A percentile compares a stretch with the other conserved stretches of the same genome.
Conservation (phyloP, 192 early-diverging fungal genomes). For the Mortierella antarctica region DNA sequence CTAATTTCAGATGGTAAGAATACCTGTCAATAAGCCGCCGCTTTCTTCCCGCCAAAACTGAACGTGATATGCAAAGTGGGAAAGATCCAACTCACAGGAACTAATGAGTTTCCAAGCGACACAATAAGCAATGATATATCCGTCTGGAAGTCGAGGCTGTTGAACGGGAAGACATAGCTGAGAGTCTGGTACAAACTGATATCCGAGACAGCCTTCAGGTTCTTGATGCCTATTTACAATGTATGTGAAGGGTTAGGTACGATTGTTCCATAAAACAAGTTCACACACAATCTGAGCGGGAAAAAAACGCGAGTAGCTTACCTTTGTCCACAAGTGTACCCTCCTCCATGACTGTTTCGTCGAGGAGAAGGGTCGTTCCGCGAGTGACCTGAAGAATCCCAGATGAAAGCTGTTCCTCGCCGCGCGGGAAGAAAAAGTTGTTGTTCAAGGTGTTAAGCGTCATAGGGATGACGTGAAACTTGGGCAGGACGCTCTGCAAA, state of each 20-base stretch:
- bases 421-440: slow-evolving; percentile 65
- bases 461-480: slow-evolving; percentile 70
- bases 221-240: slow-evolving; percentile 64
- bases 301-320: background rate
- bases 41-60: slow-evolving; percentile 14
- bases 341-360: slow-evolving; percentile 78
- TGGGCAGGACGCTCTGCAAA: slow-evolving; percentile 57
- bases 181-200: slow-evolving; percentile 71
- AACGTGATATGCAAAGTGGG: slow-evolving; percentile 6
- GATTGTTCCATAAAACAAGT: background rate
- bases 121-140: slow-evolving; percentile 73
- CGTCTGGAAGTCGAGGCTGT: slow-evolving; percentile 74
- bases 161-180: slow-evolving; percentile 76
- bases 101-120: slow-evolving; percentile 74
- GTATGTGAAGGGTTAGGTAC: background rate
- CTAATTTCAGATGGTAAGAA: slow-evolving; percentile 11
- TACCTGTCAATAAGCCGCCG: no score
- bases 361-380: slow-evolving; percentile 70
- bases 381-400: slow-evolving; percentile 74
- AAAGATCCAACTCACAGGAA: slow-evolving; percentile 61
- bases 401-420: slow-evolving; percentile 66
- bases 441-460: slow-evolving; percentile 71
- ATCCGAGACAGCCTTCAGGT: slow-evolving; percentile 73
- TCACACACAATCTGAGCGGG: background rate
- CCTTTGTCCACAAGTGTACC: slow-evolving; percentile 74